Base-by-base conservation (phyloP, 2,329 filamentous ascomycete species). In the Diaporthe batatas region DNA sequence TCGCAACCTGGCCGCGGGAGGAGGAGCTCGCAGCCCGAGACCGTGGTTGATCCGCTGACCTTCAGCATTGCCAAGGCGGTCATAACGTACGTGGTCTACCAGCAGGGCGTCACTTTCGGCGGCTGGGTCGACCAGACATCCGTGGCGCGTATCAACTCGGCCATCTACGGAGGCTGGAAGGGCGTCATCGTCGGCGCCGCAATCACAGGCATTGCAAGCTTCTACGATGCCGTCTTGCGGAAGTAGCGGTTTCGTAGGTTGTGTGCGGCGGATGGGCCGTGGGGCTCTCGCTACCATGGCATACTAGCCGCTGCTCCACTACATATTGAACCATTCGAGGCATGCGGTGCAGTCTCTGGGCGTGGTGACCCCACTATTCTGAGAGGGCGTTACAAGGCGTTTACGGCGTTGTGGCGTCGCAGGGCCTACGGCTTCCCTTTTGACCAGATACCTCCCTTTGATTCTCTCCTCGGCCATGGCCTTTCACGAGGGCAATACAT, bases 51-150 rank as follows among this genome's bases (percentile, higher is more conserved):
- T 81, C 95, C 95, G 5, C 85, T 98, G 79, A 93, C 92, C 29
- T 99, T 97, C 84, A 97, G 95, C 84, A 91, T 98, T 72, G 90
- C 90, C 77, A 98, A 98, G 86, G 95, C 93, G 0, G 81, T 98
- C 70, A 83, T 95, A 73, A 91, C 93, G 10, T 98, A 93, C 81
- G 88, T 96, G 44, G 91, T 98, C 23, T 98, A 95, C 80, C 90
- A 88, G 12, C 90, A 92, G 80, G 90, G 89, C 44, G 87, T 89
- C 67, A 89, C 87, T 62, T 88, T 92, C 71, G 85, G 88, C 62
- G 92, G 92, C 42, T 85, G 91, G 69, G 85, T 94, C 72, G 86
- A 89, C 72, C 84, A 87, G 36, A 82, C 85, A 21, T 89, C 90
- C 8, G 91, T 94, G 64, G 83, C 83, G 69, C 87, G 89, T 71